These are phyloP conservation scores for Coniferiporia sulphurascens DNA, from an alignment of 1,284 basidiomycete genomes.

Conservation along the genomic window DNA sequence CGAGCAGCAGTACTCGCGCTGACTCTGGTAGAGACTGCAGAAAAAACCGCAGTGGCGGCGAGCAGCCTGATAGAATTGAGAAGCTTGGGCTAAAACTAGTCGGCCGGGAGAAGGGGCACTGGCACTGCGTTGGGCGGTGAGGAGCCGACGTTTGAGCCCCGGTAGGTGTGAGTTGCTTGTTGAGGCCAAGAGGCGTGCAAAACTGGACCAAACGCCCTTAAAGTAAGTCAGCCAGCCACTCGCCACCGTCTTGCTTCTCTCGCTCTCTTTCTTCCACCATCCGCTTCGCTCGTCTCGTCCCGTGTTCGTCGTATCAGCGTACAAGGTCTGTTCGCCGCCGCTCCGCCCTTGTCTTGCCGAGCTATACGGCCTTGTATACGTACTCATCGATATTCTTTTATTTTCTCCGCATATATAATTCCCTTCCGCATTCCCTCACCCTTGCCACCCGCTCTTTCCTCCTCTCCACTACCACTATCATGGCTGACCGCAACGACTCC, in stretches of 20 bases:
- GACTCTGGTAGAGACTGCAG: too few species aligned
- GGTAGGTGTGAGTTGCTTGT: neutral
- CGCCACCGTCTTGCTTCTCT: too few species aligned
- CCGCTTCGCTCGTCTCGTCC: neutral
- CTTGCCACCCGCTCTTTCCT: neutral
- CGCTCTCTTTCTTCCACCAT: neutral
- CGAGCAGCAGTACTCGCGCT: too few species aligned
- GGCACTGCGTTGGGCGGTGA: too few species aligned
- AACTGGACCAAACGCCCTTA: neutral
- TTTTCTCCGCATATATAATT: neutral
- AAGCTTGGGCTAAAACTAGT: too few species aligned
- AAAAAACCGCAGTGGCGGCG: too few species aligned
- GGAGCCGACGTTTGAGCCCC: too few species aligned
- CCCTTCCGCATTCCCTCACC: neutral
- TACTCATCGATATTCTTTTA: neutral
- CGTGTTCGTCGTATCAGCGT: neutral
- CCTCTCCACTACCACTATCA: neutral
- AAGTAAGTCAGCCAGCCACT: neutral
- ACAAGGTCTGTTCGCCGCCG: neutral
- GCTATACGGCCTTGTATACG: neutral
- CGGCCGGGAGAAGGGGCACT: neutral
- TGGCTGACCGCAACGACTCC: slow-evolving; percentile 7
- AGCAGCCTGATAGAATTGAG: too few species aligned
- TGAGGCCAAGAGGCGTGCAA: neutral
- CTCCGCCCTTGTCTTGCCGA: neutral